Evolutionary conservation across 306 rosid genomes (phyloP), one percentile per base, ranked within the genome.

Genomic region (Begonia loranthoides): DNA sequence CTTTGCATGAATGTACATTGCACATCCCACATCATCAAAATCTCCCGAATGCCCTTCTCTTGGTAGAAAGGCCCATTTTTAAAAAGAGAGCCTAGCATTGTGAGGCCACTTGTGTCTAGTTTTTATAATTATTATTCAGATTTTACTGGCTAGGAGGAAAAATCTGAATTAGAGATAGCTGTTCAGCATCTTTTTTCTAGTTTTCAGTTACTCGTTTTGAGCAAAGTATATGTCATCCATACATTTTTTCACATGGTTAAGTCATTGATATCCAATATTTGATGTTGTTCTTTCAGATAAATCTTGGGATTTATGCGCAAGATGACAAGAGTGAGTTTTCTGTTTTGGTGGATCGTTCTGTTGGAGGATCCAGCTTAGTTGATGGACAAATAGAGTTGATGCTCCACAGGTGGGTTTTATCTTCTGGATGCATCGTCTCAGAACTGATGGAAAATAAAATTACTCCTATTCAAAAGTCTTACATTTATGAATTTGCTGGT

Each of bases 311-410:
- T 60, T 70, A 66, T 65, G 50, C 64, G 43, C 73, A 74, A 74
- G 80, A 74, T 17, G 51, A 62, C 9, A 34, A n/a, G 28, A 62
- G 50, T 50, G 80, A 74, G 50, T 70, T 74, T 62, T 74, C 80
- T n/a, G 62, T 74, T 66, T 70, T 74, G 73, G 76, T 74, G 50
- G 80, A 74, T 55, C 80, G 80, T 10, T 53, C 80, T 22, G 44
- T 70, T 14, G 80, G 80, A 34, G 76, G 80, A 24, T 61, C 76
- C 49, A 74, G 80, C 58, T 33, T 51, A 46, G 50, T 55, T 55
- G 80, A 74, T 66, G 80, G 80, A 45, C 80, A 74, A 66, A 62
- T 74, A 58, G 80, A 74, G 65, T 44, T 74, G 58, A 74, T 74
- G 80, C 80, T 74, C 57, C 76, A 74, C 70, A 74, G 80, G 76